Evolutionary conservation across 2,329 filamentous ascomycete species (phyloP), one percentile per base, ranked within the genome.

Genomic region (Paraconiothyrium brasiliense): DNA sequence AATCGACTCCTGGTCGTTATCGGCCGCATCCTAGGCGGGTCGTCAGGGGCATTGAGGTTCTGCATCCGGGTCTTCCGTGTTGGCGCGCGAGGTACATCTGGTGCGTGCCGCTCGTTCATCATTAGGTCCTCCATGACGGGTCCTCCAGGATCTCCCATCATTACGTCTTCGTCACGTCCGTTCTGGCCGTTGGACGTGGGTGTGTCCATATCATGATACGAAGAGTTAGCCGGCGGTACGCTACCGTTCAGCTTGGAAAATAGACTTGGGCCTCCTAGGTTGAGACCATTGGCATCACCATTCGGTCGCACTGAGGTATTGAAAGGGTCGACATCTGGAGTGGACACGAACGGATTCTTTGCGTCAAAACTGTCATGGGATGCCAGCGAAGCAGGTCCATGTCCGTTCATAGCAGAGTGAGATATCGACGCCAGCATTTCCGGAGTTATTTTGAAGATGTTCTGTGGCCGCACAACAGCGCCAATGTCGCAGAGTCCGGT

Each of bases 401-500:
- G 68, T 37, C 68, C 70, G 41, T 72, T 75, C 3, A 62, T 59
- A 10, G 72, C 65, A 22, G 62, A 57, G 41, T 76, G 71, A 16
- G 73, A 77, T 47, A 87, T 77, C 52, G 84, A 78, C 30, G 82
- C 80, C 57, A 86, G 79, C 78, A 91, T 85, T 65, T 91, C 89
- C 24, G 85, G 81, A 16, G 86, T 92, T 69, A 91, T 81, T 75
- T 89, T 93, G 81, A 97, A 99, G 64, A 97, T 91, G 72, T 96
- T 97, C 30, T 89, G 86, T 10, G 95, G 89, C 59, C 92, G 89
- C 58, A 98, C 85, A 67, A 89, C 89, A 48, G 93, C 90, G 82
- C 87, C 88, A 47, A 87, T 92, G 74, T 97, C 93, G 76, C 94
- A 97, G 8, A 99, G 85, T 16, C 88, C 90, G 24, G 90, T 89